A percentile compares a stretch with the other conserved stretches of the same genome.
Conservation (phyloP, 2,329 filamentous ascomycete species). For the Fusarium metavorans region DNA sequence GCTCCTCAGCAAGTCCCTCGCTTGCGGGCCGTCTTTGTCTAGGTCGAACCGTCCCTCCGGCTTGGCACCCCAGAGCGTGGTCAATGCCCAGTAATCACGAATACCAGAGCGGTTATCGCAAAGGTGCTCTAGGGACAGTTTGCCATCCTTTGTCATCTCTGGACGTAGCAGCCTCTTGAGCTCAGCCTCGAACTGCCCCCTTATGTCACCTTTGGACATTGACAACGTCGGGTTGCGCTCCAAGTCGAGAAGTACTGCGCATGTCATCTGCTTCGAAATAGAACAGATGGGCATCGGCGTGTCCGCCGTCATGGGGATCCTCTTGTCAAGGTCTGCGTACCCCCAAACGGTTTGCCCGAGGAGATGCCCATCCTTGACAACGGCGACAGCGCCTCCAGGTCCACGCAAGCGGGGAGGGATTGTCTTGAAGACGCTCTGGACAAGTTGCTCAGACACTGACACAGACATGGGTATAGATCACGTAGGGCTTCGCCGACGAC, state of each 20-base stretch:
- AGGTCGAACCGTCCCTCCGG: constrained; percentile 28
- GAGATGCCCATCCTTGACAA: constrained; percentile 25
- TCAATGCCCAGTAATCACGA: constrained; percentile 33
- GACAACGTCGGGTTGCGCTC: constrained; percentile 20
- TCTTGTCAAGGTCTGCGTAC: constrained; percentile 29
- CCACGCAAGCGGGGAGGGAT: constrained; percentile 29
- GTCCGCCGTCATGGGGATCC: constrained; percentile 29
- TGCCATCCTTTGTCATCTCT: constrained; percentile 9
- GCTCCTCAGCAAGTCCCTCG: constrained; percentile 20
- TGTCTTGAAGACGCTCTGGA: constrained; percentile 13
- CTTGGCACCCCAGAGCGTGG: constrained; percentile 27
- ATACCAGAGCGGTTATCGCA: constrained; percentile 33
- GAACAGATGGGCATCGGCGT: constrained; percentile 31
- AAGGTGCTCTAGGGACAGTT: constrained; percentile 19
- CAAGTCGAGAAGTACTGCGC: constrained; percentile 26
- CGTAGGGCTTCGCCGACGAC: not conserved
- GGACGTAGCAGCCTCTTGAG: constrained; percentile 11
- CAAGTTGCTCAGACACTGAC: not conserved
- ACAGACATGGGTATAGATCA: not conserved
- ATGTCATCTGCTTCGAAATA: constrained; percentile 34
- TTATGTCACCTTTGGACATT: constrained; percentile 20
- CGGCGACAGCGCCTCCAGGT: constrained; percentile 29
- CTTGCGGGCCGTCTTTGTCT: constrained; percentile 15
- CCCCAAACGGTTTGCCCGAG: constrained; percentile 26
- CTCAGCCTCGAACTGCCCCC: constrained; percentile 23